Conservation (phyloP, 495 filamentous ascomycete genomes). For the Diplogelasinospora grovesii region DNA sequence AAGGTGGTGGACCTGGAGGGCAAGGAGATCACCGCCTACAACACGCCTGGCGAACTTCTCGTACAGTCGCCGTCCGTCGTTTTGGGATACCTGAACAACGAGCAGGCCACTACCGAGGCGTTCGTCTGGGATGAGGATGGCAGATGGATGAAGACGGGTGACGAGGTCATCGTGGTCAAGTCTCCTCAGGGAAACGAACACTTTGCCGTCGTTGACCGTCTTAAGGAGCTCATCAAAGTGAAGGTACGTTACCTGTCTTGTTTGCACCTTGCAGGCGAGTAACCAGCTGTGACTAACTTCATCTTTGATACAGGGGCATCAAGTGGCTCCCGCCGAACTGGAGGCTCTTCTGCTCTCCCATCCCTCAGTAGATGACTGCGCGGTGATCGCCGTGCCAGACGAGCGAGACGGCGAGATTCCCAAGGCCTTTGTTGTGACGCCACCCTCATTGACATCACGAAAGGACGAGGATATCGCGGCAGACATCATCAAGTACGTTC, state of each 20-base stretch:
- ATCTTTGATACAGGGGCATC: slow-evolving; percentile 53
- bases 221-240: slow-evolving; percentile 93
- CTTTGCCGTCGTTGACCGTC: slow-evolving; percentile 75
- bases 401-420: slow-evolving; percentile 73
- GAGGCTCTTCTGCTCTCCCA: slow-evolving; percentile 84
- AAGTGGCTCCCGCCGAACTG: slow-evolving; percentile 89
- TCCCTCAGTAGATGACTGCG: slow-evolving; percentile 71
- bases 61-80: slow-evolving; percentile 71
- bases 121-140: slow-evolving; percentile 64
- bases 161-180: slow-evolving; percentile 67
- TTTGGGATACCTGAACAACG: slow-evolving; percentile 79
- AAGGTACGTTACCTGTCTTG: slow-evolving; percentile 54
- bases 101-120: slow-evolving; percentile 73
- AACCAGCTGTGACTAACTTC: background rate
- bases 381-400: slow-evolving; percentile 75
- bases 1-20: slow-evolving; percentile 69
- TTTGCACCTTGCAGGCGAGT: background rate
- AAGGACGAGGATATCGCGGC: slow-evolving; percentile 44
- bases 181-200: slow-evolving; percentile 65
- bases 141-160: slow-evolving; percentile 79
- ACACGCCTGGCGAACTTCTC: slow-evolving; percentile 74
- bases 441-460: slow-evolving; percentile 51
- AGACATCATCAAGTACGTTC: slow-evolving; percentile 68
- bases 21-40: slow-evolving; percentile 65
- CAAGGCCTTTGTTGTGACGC: slow-evolving; percentile 81